These are phyloP conservation scores for Fusarium redolens DNA, from an alignment of 2,329 filamentous ascomycete genomes.

Conservation along the genomic window DNA sequence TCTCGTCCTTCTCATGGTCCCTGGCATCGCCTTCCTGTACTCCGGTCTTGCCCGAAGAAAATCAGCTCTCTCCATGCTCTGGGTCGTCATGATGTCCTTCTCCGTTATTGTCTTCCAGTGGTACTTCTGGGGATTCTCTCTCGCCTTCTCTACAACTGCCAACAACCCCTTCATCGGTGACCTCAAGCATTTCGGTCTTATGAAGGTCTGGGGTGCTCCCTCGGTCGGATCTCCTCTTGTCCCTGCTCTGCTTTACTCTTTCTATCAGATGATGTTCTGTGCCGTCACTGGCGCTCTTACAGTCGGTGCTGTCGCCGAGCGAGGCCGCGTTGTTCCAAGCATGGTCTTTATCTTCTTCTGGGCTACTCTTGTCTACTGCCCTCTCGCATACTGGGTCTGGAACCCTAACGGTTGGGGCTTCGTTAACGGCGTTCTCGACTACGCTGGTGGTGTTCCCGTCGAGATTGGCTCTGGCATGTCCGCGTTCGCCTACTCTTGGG, in stretches of 20 bases:
- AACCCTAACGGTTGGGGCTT: conserved; percentile 93
- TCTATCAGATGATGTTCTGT: conserved; percentile 99
- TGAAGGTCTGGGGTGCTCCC: conserved; percentile 84
- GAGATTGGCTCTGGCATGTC: conserved; percentile 96
- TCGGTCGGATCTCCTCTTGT: conserved; percentile 90
- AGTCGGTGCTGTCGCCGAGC: conserved; percentile 91
- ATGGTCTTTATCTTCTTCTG: conserved; percentile 97
- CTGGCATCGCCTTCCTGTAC: conserved; percentile 96
- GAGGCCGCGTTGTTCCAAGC: conserved; percentile 89
- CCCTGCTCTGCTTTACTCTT: conserved; percentile 90
- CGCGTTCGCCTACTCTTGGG: conserved; percentile 93
- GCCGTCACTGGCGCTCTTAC: conserved; percentile 92
- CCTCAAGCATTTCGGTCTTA: conserved; percentile 87
- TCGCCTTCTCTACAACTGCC: conserved; percentile 86
- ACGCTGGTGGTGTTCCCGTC: conserved; percentile 95
- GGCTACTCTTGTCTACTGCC: conserved; percentile 98
- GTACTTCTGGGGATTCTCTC: conserved; percentile 99
- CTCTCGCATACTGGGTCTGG: conserved; percentile 96
- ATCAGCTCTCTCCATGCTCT: conserved; percentile 96
- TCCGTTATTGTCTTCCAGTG: conserved; percentile 96
- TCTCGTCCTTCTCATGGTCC: conserved; percentile 97
- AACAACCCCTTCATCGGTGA: conserved; percentile 94
- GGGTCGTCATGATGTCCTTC: conserved; percentile 94
- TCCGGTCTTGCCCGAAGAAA: conserved; percentile 97
- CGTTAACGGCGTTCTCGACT: conserved; percentile 92